phyloP scores from a whole-genome alignment of 2,329 filamentous ascomycete genomes.

The Penicillium sp. region DNA sequence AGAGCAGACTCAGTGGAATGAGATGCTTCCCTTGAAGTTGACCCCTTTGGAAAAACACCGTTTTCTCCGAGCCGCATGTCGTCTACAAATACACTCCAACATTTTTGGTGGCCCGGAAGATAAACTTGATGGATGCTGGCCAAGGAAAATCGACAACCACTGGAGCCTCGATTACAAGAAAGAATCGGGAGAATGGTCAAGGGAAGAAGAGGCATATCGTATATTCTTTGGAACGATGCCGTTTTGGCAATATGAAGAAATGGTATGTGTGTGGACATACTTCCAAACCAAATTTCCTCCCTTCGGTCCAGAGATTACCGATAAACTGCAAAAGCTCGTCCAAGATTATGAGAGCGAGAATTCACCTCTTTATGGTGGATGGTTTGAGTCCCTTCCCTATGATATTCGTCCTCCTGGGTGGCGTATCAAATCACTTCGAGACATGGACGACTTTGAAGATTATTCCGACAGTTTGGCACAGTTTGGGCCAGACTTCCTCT shows the following conservation, averaged over 20 bases:
- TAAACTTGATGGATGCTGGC: no score
- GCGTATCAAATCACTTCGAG: not conserved
- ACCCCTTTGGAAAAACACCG: constrained; percentile 10
- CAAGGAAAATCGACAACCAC: not conserved
- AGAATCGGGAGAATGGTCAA: no score
- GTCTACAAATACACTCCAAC: constrained; percentile 13
- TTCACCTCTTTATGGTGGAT: not conserved
- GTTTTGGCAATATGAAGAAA: constrained; percentile 21
- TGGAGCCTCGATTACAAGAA: not conserved
- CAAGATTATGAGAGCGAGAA: not conserved
- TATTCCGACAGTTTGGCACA: constrained; percentile 1
- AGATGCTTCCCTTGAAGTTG: constrained; percentile 6
- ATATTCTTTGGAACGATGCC: constrained; percentile 18
- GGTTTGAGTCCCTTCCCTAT: not conserved
- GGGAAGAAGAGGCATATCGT: constrained; percentile 9
- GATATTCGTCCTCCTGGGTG: not conserved
- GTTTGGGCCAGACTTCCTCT: constrained; percentile 15
- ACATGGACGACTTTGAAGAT: not conserved
- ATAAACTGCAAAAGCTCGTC: not conserved
- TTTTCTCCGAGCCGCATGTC: constrained; percentile 15
- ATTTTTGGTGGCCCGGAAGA: constrained; percentile 10
- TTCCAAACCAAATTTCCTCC: not conserved
- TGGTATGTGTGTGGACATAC: constrained; percentile 15
- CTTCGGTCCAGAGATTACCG: not conserved
- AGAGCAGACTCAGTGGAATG: not conserved